phyloP scores from a whole-genome alignment of 1,284 basidiomycete species.

The Agroathelia rolfsii region DNA sequence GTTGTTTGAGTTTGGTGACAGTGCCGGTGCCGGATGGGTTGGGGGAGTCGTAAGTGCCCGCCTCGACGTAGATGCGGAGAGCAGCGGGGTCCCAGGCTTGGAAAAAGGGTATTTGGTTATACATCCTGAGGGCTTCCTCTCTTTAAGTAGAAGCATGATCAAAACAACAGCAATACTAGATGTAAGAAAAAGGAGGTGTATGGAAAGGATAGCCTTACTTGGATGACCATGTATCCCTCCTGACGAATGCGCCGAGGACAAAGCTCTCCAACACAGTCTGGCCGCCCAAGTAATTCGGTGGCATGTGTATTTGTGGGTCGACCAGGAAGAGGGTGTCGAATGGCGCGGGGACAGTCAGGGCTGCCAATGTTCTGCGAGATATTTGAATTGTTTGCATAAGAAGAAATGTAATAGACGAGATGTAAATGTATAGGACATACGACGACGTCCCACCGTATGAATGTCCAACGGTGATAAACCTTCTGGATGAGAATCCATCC shows the following conservation, averaged over 20 bases:
- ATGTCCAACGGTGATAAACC: slow-evolving; percentile 65
- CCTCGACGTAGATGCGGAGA: slow-evolving; percentile 58
- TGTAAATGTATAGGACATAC: slow-evolving; percentile 29
- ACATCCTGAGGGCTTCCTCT: slow-evolving; percentile 46
- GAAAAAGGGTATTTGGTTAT: slow-evolving; percentile 62
- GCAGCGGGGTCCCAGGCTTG: slow-evolving; percentile 61
- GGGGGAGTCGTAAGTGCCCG: slow-evolving; percentile 54
- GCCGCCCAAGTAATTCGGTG: slow-evolving; percentile 9
- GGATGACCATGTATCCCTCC: slow-evolving; percentile 58
- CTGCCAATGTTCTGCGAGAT: slow-evolving; percentile 43
- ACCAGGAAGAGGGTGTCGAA: slow-evolving; percentile 70
- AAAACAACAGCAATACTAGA: slow-evolving; percentile 2
- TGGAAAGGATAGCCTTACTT: slow-evolving; percentile 26
- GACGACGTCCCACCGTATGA: slow-evolving; percentile 71
- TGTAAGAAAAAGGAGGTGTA: slow-evolving; percentile 1
- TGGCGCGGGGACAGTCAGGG: slow-evolving; percentile 51
- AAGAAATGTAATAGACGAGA: not conserved
- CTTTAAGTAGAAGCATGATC: slow-evolving; percentile 22
- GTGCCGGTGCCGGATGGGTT: slow-evolving; percentile 17
- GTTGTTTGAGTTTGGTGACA: slow-evolving; percentile 52
- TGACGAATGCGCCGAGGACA: slow-evolving; percentile 41
- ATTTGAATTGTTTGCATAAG: slow-evolving; percentile 8
- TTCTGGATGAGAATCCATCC: slow-evolving; percentile 36
- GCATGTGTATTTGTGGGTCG: slow-evolving; percentile 63
- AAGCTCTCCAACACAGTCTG: slow-evolving; percentile 13